Evolutionary conservation across 2,329 filamentous ascomycete species (phyloP), one percentile per base, ranked within the genome.

Genomic region (Pseudohalonectria lignicola): DNA sequence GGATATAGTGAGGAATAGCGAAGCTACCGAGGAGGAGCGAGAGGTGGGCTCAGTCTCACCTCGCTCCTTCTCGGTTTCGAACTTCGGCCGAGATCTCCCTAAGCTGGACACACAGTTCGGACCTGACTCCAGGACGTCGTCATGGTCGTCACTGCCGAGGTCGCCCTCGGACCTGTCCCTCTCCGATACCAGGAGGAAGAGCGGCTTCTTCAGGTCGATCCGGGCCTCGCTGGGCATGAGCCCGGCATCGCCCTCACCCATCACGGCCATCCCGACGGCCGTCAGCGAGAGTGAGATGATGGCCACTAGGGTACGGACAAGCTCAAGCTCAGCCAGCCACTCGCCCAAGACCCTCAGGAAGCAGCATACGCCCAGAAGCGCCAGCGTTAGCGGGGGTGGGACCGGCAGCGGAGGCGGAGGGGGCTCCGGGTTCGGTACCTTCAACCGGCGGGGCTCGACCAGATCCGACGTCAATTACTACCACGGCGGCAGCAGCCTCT

Each of bases 361-460:
- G 17, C 36, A 38, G 16, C 29, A 20, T 13, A 20, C 29, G 28
- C n/a, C 17, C 25, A 28, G 17, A 30, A 37, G 25, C 3, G 18
- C 11, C 26, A 39, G 31, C 25, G n/a, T n/a, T n/a, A n/a, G n/a
- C n/a, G n/a, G n/a, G n/a, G n/a, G n/a, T n/a, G n/a, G n/a, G n/a
- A n/a, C n/a, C n/a, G n/a, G n/a, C n/a, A n/a, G n/a, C n/a, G n/a
- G n/a, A n/a, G n/a, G n/a, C n/a, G n/a, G n/a, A n/a, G n/a, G n/a
- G n/a, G n/a, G n/a, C n/a, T n/a, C n/a, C n/a, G n/a, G n/a, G n/a
- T n/a, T n/a, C n/a, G n/a, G n/a, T n/a, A n/a, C n/a, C n/a, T n/a
- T n/a, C n/a, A n/a, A n/a, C 23, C 54, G 54, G 12, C 50, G 54
- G 3, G 46, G 48, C 32, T 60, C 57, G 6, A 45, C 45, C 5